Evolutionary conservation across 2,329 filamentous ascomycete species (phyloP), one percentile per base, ranked within the genome.

Genomic region (Fusarium lateritium): DNA sequence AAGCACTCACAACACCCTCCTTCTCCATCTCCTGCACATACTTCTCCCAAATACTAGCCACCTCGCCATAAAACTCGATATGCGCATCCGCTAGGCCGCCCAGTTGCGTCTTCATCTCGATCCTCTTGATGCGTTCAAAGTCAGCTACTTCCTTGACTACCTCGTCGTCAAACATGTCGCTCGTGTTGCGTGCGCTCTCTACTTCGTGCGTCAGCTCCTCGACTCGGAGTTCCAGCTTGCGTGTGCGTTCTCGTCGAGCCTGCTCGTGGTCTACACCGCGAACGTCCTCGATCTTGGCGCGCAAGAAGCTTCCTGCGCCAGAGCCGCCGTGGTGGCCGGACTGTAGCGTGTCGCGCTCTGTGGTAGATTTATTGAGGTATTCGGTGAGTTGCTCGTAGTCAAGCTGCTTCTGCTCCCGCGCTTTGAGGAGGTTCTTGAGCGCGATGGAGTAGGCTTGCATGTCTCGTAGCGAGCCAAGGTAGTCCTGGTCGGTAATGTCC

Each of bases 221-320:
- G 72, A 99, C 97, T 70, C 94, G 91, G 50, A 98, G 85, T 80
- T 99, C 96, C 6, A 98, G 86, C 80, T 96, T 97, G 61, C 96
- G 90, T 52, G 95, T 87, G 31, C 95, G 89, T 78, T 98, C 95
- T 15, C 94, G 89, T 3, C 94, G 90, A 15, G 92, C 90, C 75
- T 97, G 93, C 78, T 98, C 96, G 80, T 98, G 96, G 79, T 99
- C 96, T 6, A 99, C 94, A 15, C 96, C 96, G 19, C 96, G 91
- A 67, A 98, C 94, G 77, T 99, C 96, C 80, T 99, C 96, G 75
- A 99, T 92, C 81, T 98, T 98, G 78, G 92, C 91, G 44, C 94
- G 92, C 71, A 99, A 88, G 83, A 98, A 98, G 6, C 92, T 91
- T 14, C 91, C 92, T 0, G 94, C 92, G 1, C 94, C 94, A 7